phyloP scores from a whole-genome alignment of 257 asterid species.

The Phtheirospermum japonicum region DNA sequence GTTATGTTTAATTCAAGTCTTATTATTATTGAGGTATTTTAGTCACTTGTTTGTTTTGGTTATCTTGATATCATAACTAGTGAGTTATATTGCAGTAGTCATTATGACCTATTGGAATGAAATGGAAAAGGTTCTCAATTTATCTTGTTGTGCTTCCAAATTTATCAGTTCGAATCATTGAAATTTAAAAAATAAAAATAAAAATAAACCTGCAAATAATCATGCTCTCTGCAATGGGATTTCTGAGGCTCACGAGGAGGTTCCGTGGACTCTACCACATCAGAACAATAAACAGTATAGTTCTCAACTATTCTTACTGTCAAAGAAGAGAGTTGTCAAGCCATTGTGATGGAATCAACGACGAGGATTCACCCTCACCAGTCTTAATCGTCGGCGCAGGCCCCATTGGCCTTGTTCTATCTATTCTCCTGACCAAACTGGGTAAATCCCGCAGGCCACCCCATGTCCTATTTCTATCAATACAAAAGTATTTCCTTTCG shows the following conservation, averaged over 20 bases:
- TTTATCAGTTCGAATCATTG: too few relatives aligned
- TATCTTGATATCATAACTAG: too few relatives aligned
- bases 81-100: too few relatives aligned
- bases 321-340: slow-evolving; percentile 45
- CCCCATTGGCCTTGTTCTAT: slow-evolving; percentile 87
- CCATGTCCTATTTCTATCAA: not conserved
- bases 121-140: too few relatives aligned
- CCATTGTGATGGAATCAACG: slow-evolving; percentile 22
- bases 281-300: slow-evolving; percentile 21
- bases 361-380: slow-evolving; percentile 48
- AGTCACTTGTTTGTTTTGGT: too few relatives aligned
- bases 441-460: too few relatives aligned
- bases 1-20: too few relatives aligned
- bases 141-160: too few relatives aligned
- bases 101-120: too few relatives aligned
- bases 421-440: slow-evolving; percentile 74
- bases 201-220: too few relatives aligned
- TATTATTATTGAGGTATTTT: too few relatives aligned
- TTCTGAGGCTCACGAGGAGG: slow-evolving; percentile 36
- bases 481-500: not conserved
- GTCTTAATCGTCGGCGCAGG: slow-evolving; percentile 95
- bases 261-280: slow-evolving; percentile 31
- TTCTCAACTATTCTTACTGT: slow-evolving; percentile 20
- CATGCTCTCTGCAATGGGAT: slow-evolving; percentile 37
- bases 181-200: too few relatives aligned